phyloP scores from a whole-genome alignment of 805 yeast genomes.

The Yarrowia porcina region DNA sequence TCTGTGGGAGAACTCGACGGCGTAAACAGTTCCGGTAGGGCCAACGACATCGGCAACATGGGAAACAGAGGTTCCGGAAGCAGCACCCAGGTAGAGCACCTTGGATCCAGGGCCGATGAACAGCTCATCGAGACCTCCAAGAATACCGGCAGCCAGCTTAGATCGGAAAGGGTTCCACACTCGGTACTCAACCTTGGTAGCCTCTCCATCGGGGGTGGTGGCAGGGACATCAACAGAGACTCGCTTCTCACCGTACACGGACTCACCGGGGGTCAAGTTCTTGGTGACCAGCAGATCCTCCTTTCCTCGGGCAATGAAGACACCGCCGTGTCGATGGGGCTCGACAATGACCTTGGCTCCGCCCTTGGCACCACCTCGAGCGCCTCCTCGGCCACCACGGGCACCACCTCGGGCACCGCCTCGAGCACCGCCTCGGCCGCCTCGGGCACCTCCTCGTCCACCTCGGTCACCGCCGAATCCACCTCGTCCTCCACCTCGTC shows the following conservation, averaged over 20 bases:
- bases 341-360: slow-evolving; percentile 87
- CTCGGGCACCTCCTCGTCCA: slow-evolving; percentile 44
- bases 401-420: slow-evolving; percentile 35
- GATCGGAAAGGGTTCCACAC: slow-evolving; percentile 99
- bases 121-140: slow-evolving; percentile 98
- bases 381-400: slow-evolving; percentile 38
- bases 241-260: slow-evolving; percentile 98
- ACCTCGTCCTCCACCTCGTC: slow-evolving; percentile 45
- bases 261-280: slow-evolving; percentile 97
- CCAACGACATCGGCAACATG: slow-evolving; percentile 98
- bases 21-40: slow-evolving; percentile 98
- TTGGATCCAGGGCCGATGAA: slow-evolving; percentile 98
- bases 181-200: slow-evolving; percentile 95
- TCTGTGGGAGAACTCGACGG: slow-evolving; percentile 99
- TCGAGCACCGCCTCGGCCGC: slow-evolving; percentile 37
- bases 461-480: slow-evolving; percentile 51
- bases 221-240: slow-evolving; percentile 90
- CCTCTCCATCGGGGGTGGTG: slow-evolving; percentile 59
- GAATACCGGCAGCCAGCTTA: slow-evolving; percentile 98
- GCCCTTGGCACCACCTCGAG: slow-evolving; percentile 53
- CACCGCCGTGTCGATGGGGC: slow-evolving; percentile 98
- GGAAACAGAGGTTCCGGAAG: slow-evolving; percentile 98
- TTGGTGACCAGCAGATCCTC: slow-evolving; percentile 97
- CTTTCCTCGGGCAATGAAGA: slow-evolving; percentile 98
- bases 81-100: slow-evolving; percentile 97